A percentile compares a stretch with the other conserved stretches of the same genome.
phyloP scores from a whole-genome alignment of 129 eudicot species.

The carrot (Daucus carota) region DNA sequence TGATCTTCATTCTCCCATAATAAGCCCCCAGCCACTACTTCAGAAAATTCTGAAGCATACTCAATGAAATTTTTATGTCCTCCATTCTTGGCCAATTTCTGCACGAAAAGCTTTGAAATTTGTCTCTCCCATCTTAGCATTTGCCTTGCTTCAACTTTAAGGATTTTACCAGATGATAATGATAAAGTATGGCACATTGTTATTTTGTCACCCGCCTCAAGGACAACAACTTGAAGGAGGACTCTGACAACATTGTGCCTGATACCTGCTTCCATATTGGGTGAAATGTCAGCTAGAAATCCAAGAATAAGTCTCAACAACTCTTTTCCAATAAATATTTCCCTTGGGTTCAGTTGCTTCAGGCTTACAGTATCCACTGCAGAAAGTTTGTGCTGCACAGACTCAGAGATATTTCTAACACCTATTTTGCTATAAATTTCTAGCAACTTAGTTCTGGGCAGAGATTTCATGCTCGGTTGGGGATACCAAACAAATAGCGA shows the following conservation, averaged over 20 bases:
- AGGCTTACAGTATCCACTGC: conserved; percentile 4
- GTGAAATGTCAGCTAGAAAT: conserved; percentile 26
- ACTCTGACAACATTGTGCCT: conserved; percentile 32
- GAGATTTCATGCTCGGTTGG: conserved; percentile 18
- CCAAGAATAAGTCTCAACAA: conserved; percentile 41
- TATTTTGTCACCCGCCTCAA: conserved; percentile 26
- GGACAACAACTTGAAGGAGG: conserved; percentile 19
- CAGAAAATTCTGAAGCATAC: conserved; percentile 36
- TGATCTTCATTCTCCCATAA: conserved; percentile 49
- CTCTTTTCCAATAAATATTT: conserved; percentile 23
- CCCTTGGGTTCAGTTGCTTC: conserved; percentile 10
- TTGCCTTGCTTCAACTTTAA: conserved; percentile 22
- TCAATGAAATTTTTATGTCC: conserved; percentile 28
- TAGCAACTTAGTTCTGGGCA: conserved; percentile 27
- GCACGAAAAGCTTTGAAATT: conserved; percentile 24
- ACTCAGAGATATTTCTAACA: conserved; percentile 35
- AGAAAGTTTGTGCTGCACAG: conserved; percentile 21
- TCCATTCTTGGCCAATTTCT: conserved; percentile 21
- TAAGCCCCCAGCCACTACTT: conserved; percentile 41
- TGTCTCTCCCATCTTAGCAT: conserved; percentile 56
- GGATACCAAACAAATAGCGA: conserved; percentile 53
- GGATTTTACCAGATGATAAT: conserved; percentile 23
- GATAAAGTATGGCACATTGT: conserved; percentile 21
- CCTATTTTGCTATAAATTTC: conserved; percentile 39
- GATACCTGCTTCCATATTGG: conserved; percentile 22